Evolutionary conservation across 2,329 filamentous ascomycete genomes (phyloP).

Genomic region (Arthroderma sp.): DNA sequence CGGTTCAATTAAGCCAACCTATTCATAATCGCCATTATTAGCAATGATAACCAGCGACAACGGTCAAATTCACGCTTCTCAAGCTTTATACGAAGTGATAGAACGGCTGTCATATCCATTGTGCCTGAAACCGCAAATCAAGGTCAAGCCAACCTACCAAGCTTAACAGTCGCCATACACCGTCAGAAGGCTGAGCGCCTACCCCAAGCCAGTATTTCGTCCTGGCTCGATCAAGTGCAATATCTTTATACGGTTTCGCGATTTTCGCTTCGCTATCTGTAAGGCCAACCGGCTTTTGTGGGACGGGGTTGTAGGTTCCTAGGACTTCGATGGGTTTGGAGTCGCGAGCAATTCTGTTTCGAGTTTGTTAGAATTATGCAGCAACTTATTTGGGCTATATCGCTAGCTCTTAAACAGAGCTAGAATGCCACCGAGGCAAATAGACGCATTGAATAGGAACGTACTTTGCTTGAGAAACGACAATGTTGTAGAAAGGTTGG

Average conservation of each 20-base stretch:
- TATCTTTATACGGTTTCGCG: conserved; percentile 75
- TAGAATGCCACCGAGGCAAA: background rate
- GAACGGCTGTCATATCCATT: background rate
- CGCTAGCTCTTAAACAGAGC: background rate
- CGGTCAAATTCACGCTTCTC: background rate
- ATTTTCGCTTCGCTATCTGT: conserved; percentile 37
- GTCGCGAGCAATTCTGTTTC: conserved; percentile 64
- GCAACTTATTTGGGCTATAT: background rate
- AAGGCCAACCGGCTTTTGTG: conserved; percentile 39
- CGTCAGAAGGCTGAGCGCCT: conserved; percentile 84
- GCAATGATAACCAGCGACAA: background rate
- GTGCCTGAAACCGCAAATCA: background rate
- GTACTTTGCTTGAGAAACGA: conserved; percentile 84
- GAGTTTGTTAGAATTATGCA: background rate
- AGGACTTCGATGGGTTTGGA: conserved; percentile 88
- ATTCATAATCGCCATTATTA: conserved; percentile 7
- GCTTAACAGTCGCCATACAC: conserved; percentile 67
- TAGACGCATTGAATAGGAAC: background rate
- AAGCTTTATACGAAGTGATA: no score
- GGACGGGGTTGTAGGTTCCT: conserved; percentile 51
- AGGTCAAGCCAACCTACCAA: conserved; percentile 12
- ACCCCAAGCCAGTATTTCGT: conserved; percentile 96
- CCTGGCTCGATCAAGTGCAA: conserved; percentile 68
- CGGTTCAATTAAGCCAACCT: conserved; percentile 27
- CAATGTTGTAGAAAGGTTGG: conserved; percentile 92